Percentiles rank a stretch among this genome's conserved stretches.
Conservation (phyloP, 1,284 basidiomycete genomes). For the Trametes hirsuta region DNA sequence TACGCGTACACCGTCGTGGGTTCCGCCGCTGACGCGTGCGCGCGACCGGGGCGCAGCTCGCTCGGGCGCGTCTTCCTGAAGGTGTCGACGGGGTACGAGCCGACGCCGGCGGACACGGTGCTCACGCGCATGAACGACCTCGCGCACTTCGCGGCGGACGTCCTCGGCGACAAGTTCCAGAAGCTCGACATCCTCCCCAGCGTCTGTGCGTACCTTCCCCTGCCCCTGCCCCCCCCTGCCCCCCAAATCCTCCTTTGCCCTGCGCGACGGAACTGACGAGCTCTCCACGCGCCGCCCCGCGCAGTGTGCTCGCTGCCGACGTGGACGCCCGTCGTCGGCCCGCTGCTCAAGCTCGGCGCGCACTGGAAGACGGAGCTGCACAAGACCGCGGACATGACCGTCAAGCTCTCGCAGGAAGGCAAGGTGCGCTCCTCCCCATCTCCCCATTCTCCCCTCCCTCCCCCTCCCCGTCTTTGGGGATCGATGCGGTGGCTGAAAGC, state of each 20-base stretch:
- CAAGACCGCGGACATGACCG: slow-evolving; percentile 21
- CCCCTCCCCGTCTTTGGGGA: not conserved
- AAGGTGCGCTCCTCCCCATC: not conserved
- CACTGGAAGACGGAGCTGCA: slow-evolving; percentile 24
- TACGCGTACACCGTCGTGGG: too few species aligned
- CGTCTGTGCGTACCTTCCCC: slow-evolving; percentile 21
- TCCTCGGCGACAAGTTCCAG: slow-evolving; percentile 33
- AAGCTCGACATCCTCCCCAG: slow-evolving; percentile 34
- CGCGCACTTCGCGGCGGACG: slow-evolving; percentile 29
- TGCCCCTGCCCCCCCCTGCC: not conserved
- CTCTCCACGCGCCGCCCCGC: not conserved
- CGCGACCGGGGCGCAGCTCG: slow-evolving; percentile 2
- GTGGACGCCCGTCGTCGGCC: slow-evolving; percentile 38
- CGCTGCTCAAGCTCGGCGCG: slow-evolving; percentile 20
- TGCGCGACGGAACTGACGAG: not conserved
- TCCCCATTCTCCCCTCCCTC: too few species aligned
- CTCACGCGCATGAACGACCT: slow-evolving; percentile 30
- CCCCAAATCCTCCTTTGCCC: not conserved
- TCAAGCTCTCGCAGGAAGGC: slow-evolving; percentile 19
- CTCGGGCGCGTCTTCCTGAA: slow-evolving; percentile 24
- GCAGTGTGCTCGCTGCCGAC: slow-evolving; percentile 37
- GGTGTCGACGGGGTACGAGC: slow-evolving; percentile 26
- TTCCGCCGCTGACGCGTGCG: not conserved
- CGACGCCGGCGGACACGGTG: slow-evolving; percentile 23
- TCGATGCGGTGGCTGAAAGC: not conserved